phyloP scores from a whole-genome alignment of 345 rosid genomes.

The Jatropha curcas region DNA sequence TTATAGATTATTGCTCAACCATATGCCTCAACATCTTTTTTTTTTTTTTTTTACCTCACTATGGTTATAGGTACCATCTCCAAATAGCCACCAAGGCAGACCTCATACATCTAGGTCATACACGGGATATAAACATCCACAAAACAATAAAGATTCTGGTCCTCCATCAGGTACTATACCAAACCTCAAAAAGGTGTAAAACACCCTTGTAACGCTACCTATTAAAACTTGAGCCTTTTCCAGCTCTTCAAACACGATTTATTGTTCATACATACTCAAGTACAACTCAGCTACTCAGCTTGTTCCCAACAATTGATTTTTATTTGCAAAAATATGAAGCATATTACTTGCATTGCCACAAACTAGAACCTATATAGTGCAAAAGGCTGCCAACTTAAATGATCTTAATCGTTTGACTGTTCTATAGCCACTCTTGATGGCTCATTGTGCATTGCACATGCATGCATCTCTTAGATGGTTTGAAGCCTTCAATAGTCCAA shows the following conservation, averaged over 20 bases:
- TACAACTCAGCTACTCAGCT: not conserved
- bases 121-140: not conserved
- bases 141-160: not conserved
- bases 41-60: not conserved
- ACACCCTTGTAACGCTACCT: not conserved
- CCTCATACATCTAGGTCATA: not conserved
- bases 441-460: not conserved
- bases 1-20: not conserved
- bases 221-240: not conserved
- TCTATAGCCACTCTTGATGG: not conserved
- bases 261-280: not conserved
- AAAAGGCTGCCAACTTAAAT: not conserved
- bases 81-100: not conserved
- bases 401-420: not conserved
- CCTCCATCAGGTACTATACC: not conserved
- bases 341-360: not conserved
- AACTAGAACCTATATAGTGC: not conserved
- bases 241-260: not conserved
- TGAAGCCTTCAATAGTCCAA: not conserved
- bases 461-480: not conserved
- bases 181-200: not conserved
- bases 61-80: not conserved
- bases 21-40: not conserved
- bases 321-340: not conserved
- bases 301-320: not conserved